A percentile compares a stretch with the other conserved stretches of the same genome.
phyloP scores from a whole-genome alignment of 768 basidiomycete species.

The Amanita rimosa region DNA sequence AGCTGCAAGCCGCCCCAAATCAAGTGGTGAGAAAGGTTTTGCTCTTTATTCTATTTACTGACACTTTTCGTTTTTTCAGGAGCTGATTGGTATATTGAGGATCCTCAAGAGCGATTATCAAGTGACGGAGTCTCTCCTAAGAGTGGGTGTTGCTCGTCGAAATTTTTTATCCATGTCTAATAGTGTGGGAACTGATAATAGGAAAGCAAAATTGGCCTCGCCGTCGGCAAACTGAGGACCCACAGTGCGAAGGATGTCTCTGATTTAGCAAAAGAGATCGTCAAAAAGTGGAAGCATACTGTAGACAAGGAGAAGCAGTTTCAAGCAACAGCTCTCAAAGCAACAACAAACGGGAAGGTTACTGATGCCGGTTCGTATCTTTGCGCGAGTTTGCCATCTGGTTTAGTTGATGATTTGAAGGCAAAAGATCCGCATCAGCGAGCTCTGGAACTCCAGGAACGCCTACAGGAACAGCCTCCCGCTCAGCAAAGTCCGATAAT shows the following conservation, averaged over 20 bases:
- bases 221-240: conserved; percentile 79
- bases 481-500: conserved; percentile 65
- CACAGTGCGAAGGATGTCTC: conserved; percentile 64
- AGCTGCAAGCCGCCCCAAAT: conserved; percentile 52
- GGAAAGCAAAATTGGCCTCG: conserved; percentile 91
- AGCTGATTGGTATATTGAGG: conserved; percentile 47
- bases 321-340: conserved; percentile 10
- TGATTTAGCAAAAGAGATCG: conserved; percentile 81
- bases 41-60: conserved; percentile 22
- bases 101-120: conserved; percentile 54
- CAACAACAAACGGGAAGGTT: conserved; percentile 21
- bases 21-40: conserved; percentile 38
- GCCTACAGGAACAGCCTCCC: conserved; percentile 20
- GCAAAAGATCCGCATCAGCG: conserved; percentile 21
- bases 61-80: conserved; percentile 29
- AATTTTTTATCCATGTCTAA: conserved; percentile 20
- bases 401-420: conserved; percentile 7
- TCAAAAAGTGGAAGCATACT: conserved; percentile 84
- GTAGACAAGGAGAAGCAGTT: conserved; percentile 57
- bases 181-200: conserved; percentile 21
- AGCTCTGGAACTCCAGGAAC: conserved; percentile 29
- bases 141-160: conserved; percentile 46
- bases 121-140: conserved; percentile 62
- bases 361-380: conserved; percentile 3
- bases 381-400: background rate